Evolutionary conservation across 2,329 filamentous ascomycete genomes (phyloP).

Genomic region (Zymoseptoria ardabiliae): DNA sequence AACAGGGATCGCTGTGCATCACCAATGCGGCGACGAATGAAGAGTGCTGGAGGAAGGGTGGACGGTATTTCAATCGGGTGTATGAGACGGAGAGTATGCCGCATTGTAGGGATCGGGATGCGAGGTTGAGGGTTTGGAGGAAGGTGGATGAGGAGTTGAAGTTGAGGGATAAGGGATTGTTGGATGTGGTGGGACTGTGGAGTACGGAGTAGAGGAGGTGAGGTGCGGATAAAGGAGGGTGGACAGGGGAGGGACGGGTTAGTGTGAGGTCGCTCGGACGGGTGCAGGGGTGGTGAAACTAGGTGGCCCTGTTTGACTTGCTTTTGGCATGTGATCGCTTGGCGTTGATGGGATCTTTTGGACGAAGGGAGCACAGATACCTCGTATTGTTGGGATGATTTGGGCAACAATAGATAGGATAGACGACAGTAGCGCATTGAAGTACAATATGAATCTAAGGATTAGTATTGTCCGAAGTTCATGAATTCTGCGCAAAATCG

Average conservation of each 20-base stretch:
- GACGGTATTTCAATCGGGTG: constrained; percentile 22
- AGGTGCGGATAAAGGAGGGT: background rate
- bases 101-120: constrained; percentile 19
- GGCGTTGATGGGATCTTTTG: background rate
- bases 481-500: background rate
- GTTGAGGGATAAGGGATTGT: constrained; percentile 17
- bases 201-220: background rate
- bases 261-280: background rate
- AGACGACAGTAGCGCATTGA: background rate
- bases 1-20: constrained; percentile 24
- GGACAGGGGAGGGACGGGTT: background rate
- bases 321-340: background rate
- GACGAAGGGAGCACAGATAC: background rate
- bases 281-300: background rate
- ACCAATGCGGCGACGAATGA: constrained; percentile 15
- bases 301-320: background rate
- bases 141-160: constrained; percentile 20
- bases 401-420: background rate
- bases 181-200: constrained; percentile 3
- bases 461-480: background rate
- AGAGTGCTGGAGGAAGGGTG: constrained; percentile 18
- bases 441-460: background rate
- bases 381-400: background rate
- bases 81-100: constrained; percentile 23
- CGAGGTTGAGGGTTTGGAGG: constrained; percentile 20